A percentile compares a stretch with the other conserved stretches of the same genome.
Conservation (phyloP, 352 stramenopile species). For the Lagenidium sp. region DNA sequence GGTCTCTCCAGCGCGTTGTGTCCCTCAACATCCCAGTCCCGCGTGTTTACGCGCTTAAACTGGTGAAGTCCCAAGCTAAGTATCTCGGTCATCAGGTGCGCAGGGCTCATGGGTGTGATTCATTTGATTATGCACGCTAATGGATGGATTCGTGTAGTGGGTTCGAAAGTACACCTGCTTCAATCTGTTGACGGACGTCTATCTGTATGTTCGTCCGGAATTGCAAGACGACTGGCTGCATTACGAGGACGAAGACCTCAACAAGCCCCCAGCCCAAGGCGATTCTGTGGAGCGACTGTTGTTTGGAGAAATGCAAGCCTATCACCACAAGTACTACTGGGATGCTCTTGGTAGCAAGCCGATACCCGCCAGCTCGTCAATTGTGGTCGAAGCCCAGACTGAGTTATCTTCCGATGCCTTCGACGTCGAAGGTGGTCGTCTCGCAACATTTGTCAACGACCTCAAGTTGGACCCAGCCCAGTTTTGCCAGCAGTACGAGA, state of each 20-base stretch:
- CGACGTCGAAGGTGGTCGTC: conserved; percentile 46
- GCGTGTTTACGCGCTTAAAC: conserved; percentile 69
- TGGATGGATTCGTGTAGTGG: conserved; percentile 35
- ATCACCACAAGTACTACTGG: conserved; percentile 82
- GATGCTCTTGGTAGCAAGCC: conserved; percentile 44
- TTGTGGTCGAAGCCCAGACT: conserved; percentile 49
- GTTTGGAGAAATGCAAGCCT: conserved; percentile 82
- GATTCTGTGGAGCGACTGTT: conserved; percentile 69
- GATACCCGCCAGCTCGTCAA: conserved; percentile 30
- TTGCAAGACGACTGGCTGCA: conserved; percentile 77
- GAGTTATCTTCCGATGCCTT: conserved; percentile 51
- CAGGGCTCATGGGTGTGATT: conserved; percentile 3
- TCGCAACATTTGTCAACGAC: conserved; percentile 54
- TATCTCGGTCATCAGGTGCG: conserved; percentile 69
- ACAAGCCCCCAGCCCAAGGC: conserved; percentile 50
- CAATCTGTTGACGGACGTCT: conserved; percentile 65
- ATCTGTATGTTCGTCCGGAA: conserved; percentile 65
- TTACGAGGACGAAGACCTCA: conserved; percentile 75
- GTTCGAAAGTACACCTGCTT: conserved; percentile 81
- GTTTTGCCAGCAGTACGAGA: conserved; percentile 81
- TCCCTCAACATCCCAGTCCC: conserved; percentile 53
- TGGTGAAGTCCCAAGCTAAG: conserved; percentile 80
- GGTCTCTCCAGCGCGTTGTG: conserved; percentile 37
- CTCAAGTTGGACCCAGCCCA: conserved; percentile 59
- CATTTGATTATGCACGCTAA: neutral